phyloP scores from a whole-genome alignment of 2,329 filamentous ascomycete species.

The Penicillium griseofulvum region DNA sequence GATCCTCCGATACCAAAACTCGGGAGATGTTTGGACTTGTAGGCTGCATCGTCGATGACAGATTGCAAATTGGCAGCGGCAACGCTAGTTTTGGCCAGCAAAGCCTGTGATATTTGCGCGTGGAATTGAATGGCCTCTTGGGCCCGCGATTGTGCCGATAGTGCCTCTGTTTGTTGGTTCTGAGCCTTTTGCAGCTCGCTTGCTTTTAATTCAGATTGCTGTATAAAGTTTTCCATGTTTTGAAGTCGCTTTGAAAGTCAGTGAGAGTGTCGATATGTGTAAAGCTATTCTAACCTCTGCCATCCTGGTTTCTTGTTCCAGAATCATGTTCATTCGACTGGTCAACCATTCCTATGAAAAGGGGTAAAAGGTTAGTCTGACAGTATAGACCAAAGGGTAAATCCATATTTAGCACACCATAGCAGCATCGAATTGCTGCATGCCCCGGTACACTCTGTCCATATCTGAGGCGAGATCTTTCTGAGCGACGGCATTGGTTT shows the following conservation, averaged over 20 bases:
- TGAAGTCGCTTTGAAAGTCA: conserved; percentile 36
- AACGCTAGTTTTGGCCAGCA: conserved; percentile 30
- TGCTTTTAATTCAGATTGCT: conserved; percentile 33
- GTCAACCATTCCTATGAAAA: conserved; percentile 33
- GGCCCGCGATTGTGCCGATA: conserved; percentile 25
- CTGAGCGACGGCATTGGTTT: conserved; percentile 27
- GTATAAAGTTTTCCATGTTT: conserved; percentile 33
- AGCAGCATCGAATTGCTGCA: conserved; percentile 34
- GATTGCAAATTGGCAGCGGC: conserved; percentile 32
- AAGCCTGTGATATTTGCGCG: conserved; percentile 30
- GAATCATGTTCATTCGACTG: conserved; percentile 24
- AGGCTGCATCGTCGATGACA: conserved; percentile 30
- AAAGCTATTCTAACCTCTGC: conserved; percentile 27
- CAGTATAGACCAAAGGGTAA: not conserved
- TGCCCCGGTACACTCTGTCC: conserved; percentile 25
- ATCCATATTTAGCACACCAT: conserved; percentile 27
- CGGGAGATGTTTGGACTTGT: conserved; percentile 22
- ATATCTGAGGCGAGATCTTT: conserved; percentile 32
- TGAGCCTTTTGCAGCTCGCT: conserved; percentile 35
- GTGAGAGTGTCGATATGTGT: not conserved
- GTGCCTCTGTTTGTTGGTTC: conserved; percentile 31
- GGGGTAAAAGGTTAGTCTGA: conserved; percentile 2
- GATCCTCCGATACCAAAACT: conserved; percentile 18
- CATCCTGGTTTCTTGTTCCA: conserved; percentile 35
- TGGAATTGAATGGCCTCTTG: conserved; percentile 29